Base-by-base conservation (phyloP, 2,329 filamentous ascomycete species). In the Pezicula radicicola region DNA sequence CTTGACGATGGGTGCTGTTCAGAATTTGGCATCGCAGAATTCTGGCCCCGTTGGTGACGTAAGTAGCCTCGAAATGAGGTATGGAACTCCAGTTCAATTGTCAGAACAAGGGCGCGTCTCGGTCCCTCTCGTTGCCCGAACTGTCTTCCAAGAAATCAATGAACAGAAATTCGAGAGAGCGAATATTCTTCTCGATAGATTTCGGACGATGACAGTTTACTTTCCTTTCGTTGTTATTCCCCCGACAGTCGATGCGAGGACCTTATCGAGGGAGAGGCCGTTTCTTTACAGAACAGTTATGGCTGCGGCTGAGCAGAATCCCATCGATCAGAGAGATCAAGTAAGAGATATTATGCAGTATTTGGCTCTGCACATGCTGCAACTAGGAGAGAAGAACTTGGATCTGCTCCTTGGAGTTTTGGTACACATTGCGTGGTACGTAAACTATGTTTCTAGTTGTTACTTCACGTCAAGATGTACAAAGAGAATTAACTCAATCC, bases 181-280 rank as follows among this genome's bases (percentile, higher is more conserved):
- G n/a, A 49, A 55, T 12, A 12, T 27, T 3, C 49, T 61, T 6
- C 19, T 60, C 3, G 27, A 45, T 4, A 53, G 51, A 21, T 61
- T 58, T 42, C 48, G 52, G 15, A 30, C 28, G 16, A 51, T 21
- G 50, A 60, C 37, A 60, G 60, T 50, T 46, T 33, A 50, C 16
- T 63, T 58, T 42, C 59, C 60, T 4, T 63, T 63, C 49, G 53
- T 60, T 9, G 47, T 43, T n/a, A 51, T 61, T 7, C 40, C 53
- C 4, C 19, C 58, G 19, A 48, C 37, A 12, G 10, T 49, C 1
- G 39, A 48, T 12, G 52, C 49, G 1, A 36, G 49, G 33, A 25
- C 51, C 3, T 47, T 63, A 25, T 50, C 50, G 10, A 27, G 45
- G 27, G 45, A 55, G 18, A 42, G 50, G 6, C 61, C 61, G 7